phyloP scores from a whole-genome alignment of 2,329 filamentous ascomycete species.

The Coniella vitis region DNA sequence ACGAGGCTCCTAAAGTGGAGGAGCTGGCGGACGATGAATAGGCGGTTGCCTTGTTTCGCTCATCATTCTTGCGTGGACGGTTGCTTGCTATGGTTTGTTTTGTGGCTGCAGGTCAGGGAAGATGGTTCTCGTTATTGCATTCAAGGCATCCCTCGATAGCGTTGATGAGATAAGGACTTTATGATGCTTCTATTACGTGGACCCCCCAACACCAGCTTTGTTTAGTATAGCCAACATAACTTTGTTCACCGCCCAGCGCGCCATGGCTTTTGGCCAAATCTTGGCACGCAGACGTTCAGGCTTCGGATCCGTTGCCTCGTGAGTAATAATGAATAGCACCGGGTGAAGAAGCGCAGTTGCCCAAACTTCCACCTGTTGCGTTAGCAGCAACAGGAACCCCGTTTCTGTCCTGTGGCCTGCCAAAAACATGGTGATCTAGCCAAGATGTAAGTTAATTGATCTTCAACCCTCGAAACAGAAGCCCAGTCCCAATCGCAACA shows the following conservation, averaged over 20 bases:
- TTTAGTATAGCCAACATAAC: no score
- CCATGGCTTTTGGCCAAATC: neutral
- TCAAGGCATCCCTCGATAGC: no score
- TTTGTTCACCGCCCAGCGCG: no score
- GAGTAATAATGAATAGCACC: slow-evolving; percentile 50
- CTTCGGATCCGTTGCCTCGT: slow-evolving; percentile 35
- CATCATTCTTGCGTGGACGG: neutral
- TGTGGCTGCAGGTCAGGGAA: neutral
- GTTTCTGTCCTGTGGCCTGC: slow-evolving; percentile 46
- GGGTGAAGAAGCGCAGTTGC: slow-evolving; percentile 47
- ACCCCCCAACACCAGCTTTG: no score
- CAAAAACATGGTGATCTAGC: slow-evolving; percentile 48
- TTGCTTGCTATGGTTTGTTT: neutral
- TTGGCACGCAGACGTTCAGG: neutral
- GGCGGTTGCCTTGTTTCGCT: neutral
- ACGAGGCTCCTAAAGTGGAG: slow-evolving; percentile 35
- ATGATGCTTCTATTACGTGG: no score
- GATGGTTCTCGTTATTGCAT: no score
- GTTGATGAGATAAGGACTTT: no score
- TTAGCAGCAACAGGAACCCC: slow-evolving; percentile 36
- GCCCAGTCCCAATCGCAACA: no score
- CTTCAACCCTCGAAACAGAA: no score
- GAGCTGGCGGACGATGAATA: slow-evolving; percentile 29
- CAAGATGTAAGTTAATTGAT: no score
- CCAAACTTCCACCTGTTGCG: slow-evolving; percentile 40